Base-by-base conservation (phyloP, 352 stramenopile genomes). In the Globisporangium mamillatum region DNA sequence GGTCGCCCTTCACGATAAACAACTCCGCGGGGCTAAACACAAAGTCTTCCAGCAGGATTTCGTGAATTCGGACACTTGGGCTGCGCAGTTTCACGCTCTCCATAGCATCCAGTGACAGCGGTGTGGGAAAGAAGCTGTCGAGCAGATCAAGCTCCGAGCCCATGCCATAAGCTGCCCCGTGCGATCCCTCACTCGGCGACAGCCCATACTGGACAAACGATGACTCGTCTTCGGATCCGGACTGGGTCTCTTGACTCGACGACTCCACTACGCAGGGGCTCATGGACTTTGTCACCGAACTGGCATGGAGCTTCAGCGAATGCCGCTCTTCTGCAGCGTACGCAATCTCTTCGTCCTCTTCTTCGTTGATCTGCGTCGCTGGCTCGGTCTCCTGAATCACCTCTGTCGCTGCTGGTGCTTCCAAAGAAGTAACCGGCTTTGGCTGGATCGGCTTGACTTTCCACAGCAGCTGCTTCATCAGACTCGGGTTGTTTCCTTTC, bases 211-310 rank as follows among this genome's bases (percentile, higher is more conserved):
- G 74, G 34, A 82, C 16, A 24, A 83, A 80, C 4, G 70, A 59
- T 7, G 58, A 48, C 41, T 88, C 81, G 29, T 91, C 81, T 52
- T 90, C 81, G 1, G 83, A 91, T 18, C 80, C 83, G 3, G 80
- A 87, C 68, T 92, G 84, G 18, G 84, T 92, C 62, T 92, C 84
- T 56, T 92, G 84, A 46, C 84, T 92, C 18, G 84, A 92, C 20
- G 75, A 77, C 44, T 80, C 83, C 16, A 63, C 64, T 52, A 68
- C 66, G 54, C 75, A 79, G 54, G 34, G 34, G 9, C 55, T 76
- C 9, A 50, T 69, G 20, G 64, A 16, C 53, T 72, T 80, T 4
- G 38, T 57, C 24, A 56, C 29, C 8, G 68, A 70, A n/a, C 60
- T 72, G 2, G 76, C 73, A 50, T 81, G 70, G 7, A 76, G 61